Evolutionary conservation across 176 grass and related monocot genomes (phyloP), one percentile per base, ranked within the genome.

Genomic region (Musa schizocarpa): DNA sequence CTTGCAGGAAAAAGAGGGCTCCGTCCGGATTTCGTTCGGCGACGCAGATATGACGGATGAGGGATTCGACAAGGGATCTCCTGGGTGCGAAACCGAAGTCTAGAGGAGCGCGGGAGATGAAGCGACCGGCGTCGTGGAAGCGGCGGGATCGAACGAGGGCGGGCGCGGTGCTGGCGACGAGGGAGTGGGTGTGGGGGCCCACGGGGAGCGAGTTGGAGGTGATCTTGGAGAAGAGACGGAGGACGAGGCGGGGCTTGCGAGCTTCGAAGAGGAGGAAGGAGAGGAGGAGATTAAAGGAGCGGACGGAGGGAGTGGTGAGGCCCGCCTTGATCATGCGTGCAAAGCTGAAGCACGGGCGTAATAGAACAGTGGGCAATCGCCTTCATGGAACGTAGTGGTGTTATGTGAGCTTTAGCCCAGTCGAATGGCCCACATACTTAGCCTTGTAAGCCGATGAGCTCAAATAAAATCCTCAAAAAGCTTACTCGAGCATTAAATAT

Each of bases 31-130:
- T 83, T 49, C 34, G 24, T 22, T 63, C 77, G 13, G 13, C 25
- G 57, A 73, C 57, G 57, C 83, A 92, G 77, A 86, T 74, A 59
- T 79, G 53, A 22, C 65, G 74, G 75, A 96, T 81, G 70, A 96
- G 77, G n/a, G 86, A 72, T 55, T 86, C 78, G 80, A 85, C 87
- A 53, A 92, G 82, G 63, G 80, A 82, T 52, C 21, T 69, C 1
- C 43, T 24, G 7, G 83, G 34, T 4, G 52, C 50, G 20, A 81
- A 76, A 63, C 73, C 78, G 48, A 85, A 72, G 51, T 78, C 71
- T 9, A 26, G 20, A 1, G 27, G 10, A 20, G 50, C 49, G 27
- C 69, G 29, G 23, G 66, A 76, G 21, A 85, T 76, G 54, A 85
- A 76, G 48, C 29, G 50, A 48, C 53, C 55, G 9, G 83, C 77